These are phyloP conservation scores for Rhododendron williamsianum DNA, from an alignment of 148 eudicot genomes.

Conservation along the genomic window DNA sequence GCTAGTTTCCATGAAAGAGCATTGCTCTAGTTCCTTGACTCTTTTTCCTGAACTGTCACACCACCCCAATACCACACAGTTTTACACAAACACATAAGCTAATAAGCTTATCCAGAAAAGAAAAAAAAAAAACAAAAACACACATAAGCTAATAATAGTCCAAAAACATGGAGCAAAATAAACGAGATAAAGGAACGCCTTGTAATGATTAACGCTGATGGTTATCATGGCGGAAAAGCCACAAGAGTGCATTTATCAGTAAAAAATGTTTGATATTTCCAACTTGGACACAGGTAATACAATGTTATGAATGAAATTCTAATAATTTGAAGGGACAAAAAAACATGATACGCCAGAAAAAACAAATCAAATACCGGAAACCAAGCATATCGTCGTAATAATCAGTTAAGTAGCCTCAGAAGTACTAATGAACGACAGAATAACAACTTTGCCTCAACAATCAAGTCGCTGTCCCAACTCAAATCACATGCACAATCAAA, in stretches of 20 bases:
- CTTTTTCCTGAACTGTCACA: neutral
- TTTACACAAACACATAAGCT: neutral
- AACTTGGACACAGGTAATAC: neutral
- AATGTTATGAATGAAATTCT: neutral
- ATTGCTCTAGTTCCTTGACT: neutral
- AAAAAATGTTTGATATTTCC: neutral
- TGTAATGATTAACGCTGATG: neutral
- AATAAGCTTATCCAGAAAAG: neutral
- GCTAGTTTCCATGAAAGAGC: neutral
- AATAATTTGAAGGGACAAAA: neutral
- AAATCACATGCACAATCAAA: slow-evolving; percentile 5
- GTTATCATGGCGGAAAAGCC: neutral
- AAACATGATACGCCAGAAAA: neutral
- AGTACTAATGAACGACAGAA: neutral
- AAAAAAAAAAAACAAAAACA: neutral
- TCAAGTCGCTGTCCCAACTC: neutral
- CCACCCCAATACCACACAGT: neutral
- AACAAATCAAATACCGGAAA: neutral
- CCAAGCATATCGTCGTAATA: neutral
- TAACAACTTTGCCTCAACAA: neutral
- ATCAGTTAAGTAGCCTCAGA: neutral
- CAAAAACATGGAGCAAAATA: neutral
- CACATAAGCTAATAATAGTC: neutral
- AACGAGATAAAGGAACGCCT: neutral
- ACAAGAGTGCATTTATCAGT: neutral